Evolutionary conservation across 2,329 filamentous ascomycete species (phyloP).

Genomic region (Monosporascus sp.): DNA sequence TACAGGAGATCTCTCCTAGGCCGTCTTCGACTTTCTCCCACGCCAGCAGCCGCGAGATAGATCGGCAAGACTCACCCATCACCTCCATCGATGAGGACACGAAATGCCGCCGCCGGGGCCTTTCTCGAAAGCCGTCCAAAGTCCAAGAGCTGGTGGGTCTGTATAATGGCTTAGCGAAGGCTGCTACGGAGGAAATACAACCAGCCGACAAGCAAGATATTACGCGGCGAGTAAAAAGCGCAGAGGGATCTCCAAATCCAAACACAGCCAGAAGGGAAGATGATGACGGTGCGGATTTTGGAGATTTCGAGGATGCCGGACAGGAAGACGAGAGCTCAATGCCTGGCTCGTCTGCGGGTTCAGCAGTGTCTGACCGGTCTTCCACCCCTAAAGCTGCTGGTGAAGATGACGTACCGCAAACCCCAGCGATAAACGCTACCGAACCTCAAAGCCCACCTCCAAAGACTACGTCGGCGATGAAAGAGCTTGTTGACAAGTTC

Average conservation of each 20-base stretch:
- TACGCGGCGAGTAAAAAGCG: conserved; percentile 1
- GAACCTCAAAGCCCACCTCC: background rate
- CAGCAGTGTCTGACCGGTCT: conserved; percentile 2
- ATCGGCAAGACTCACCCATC: conserved; percentile 37
- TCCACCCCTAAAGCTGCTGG: conserved; percentile 14
- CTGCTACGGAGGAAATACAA: conserved; percentile 21
- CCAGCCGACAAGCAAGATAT: conserved; percentile 5
- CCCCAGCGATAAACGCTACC: background rate
- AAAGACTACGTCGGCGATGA: conserved; percentile 4
- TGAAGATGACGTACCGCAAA: background rate
- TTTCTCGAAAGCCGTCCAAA: conserved; percentile 34
- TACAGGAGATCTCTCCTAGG: conserved; percentile 17
- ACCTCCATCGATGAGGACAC: conserved; percentile 40
- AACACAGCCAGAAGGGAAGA: conserved; percentile 1
- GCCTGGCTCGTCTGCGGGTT: conserved; percentile 1
- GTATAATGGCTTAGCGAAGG: conserved; percentile 40
- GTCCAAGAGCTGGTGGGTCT: conserved; percentile 47
- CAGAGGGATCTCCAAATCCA: conserved; percentile 5
- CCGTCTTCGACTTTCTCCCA: conserved; percentile 22
- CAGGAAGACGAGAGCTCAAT: conserved; percentile 1
- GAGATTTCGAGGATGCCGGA: conserved; percentile 26
- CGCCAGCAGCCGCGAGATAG: conserved; percentile 24
- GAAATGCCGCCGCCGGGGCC: conserved; percentile 15
- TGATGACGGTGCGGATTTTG: conserved; percentile 10
- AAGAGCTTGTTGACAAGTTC: conserved; percentile 24